phyloP scores from a whole-genome alignment of 768 basidiomycete species.

The Cystobasidium onofrii region DNA sequence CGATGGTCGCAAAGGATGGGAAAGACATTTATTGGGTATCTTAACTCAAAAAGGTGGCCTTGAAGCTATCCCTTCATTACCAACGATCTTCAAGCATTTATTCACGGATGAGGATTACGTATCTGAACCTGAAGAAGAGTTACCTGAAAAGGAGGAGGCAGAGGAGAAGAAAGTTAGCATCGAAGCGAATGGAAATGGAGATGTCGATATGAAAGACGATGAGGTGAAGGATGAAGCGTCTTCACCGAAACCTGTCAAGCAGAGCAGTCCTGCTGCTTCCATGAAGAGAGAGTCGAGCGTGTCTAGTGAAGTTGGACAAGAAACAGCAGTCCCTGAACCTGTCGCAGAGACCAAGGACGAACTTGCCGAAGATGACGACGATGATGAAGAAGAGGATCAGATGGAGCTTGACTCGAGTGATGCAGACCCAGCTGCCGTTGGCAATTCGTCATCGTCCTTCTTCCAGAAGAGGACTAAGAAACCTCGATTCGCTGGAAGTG shows the following conservation, averaged over 20 bases:
- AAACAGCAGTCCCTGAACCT: slow-evolving; percentile 37
- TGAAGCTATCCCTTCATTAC: slow-evolving; percentile 34
- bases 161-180: neutral
- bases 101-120: slow-evolving; percentile 33
- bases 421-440: slow-evolving; percentile 46
- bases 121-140: neutral
- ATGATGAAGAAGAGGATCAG: slow-evolving; percentile 46
- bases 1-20: slow-evolving; percentile 40
- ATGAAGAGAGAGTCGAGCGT: neutral
- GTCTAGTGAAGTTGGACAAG: slow-evolving; percentile 5
- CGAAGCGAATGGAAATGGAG: neutral
- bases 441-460: neutral
- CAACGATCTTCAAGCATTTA: slow-evolving; percentile 38
- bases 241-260: neutral
- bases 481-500: slow-evolving; percentile 50
- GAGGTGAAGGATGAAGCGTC: neutral
- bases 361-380: slow-evolving; percentile 44
- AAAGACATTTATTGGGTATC: slow-evolving; percentile 39
- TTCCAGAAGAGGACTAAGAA: slow-evolving; percentile 43
- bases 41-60: slow-evolving; percentile 39
- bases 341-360: slow-evolving; percentile 18
- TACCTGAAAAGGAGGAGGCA: neutral
- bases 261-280: neutral
- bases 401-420: slow-evolving; percentile 28
- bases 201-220: neutral